Evolutionary conservation across 495 filamentous ascomycete genomes (phyloP), one percentile per base, ranked within the genome.

Genomic region (Aspergillus hancockii): DNA sequence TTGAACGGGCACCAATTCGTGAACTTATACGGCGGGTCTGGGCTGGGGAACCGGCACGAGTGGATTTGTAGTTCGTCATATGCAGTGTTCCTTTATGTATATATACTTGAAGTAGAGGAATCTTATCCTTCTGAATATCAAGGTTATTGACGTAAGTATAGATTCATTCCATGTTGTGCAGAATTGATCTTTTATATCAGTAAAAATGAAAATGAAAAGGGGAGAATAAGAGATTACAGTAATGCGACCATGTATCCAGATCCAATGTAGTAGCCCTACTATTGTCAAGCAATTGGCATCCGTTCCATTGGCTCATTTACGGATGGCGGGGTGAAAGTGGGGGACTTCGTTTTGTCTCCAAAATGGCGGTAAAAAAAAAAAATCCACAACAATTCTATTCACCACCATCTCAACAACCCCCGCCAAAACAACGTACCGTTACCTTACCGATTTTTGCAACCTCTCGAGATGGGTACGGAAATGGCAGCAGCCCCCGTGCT

Each of bases 401-500:
- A n/a, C 13, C 51, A 31, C n/a, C 38, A 58, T 46, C 52, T 59
- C 38, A 25, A 63, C 47, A 57, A 59, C 25, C 47, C 43, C 50
- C 22, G 54, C 56, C 45, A 67, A 49, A 21, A 46, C 58, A 34
- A 38, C 23, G 23, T 46, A 52, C 1, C 22, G 21, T n/a, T 8
- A 34, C 36, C 22, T 54, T 40, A 49, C 8, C n/a, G 7, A 41
- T 25, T 32, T 22, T 0, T 49, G 14, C 34, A 14, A 45, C 8
- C 8, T 32, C 18, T 38, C 56, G 34, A 59, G 55, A 76, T 74
- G 73, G 64, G 60, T 12, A 52, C 71, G 19, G 70, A 71, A 64
- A 74, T 78, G 70, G 70, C 71, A 62, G 67, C 76, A 55, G 75
- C 93, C 2, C 93, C 93, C 1, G 85, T 90, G 3, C 85, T 98